These are phyloP conservation scores for Linnemannia zychae DNA, from an alignment of 192 early-diverging fungal species.

Conservation along the genomic window DNA sequence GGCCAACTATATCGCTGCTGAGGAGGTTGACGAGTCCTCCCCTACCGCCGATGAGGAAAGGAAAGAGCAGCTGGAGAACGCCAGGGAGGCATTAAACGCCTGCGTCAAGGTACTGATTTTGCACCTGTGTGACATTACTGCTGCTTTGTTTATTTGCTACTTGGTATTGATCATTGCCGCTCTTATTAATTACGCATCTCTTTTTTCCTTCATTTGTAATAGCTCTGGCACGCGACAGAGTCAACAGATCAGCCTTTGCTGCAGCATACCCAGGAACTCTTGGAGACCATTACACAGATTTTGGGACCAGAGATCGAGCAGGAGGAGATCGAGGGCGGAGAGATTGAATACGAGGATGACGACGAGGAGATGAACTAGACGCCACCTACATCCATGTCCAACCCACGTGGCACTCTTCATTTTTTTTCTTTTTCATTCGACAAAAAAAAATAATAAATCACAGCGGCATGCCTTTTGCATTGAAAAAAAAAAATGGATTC, in stretches of 20 bases:
- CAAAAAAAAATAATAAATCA: conserved; percentile 1
- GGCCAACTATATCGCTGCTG: conserved; percentile 86
- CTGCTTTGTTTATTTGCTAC: not conserved
- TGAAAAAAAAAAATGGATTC: not conserved
- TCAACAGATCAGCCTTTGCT: conserved; percentile 78
- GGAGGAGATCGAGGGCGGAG: conserved; percentile 59
- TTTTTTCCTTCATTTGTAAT: conserved; percentile 25
- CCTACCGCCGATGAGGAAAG: conserved; percentile 62
- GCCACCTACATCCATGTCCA: not conserved
- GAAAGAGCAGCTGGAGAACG: conserved; percentile 74
- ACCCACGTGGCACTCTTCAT: too few species aligned
- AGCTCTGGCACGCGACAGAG: conserved; percentile 72
- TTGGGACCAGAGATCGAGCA: conserved; percentile 69
- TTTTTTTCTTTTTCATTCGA: not conserved
- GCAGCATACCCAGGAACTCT: conserved; percentile 77
- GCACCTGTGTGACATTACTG: not conserved
- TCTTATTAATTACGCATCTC: conserved; percentile 21
- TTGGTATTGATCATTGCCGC: conserved; percentile 31
- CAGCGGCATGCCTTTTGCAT: not conserved
- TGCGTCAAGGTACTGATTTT: conserved; percentile 68
- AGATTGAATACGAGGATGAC: conserved; percentile 62
- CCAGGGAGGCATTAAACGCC: conserved; percentile 82
- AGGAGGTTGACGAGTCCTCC: conserved; percentile 58
- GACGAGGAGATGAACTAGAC: conserved; percentile 68
- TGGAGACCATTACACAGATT: conserved; percentile 68